Evolutionary conservation across 1,284 basidiomycete species (phyloP).

Genomic region (Sporisorium sorghi): DNA sequence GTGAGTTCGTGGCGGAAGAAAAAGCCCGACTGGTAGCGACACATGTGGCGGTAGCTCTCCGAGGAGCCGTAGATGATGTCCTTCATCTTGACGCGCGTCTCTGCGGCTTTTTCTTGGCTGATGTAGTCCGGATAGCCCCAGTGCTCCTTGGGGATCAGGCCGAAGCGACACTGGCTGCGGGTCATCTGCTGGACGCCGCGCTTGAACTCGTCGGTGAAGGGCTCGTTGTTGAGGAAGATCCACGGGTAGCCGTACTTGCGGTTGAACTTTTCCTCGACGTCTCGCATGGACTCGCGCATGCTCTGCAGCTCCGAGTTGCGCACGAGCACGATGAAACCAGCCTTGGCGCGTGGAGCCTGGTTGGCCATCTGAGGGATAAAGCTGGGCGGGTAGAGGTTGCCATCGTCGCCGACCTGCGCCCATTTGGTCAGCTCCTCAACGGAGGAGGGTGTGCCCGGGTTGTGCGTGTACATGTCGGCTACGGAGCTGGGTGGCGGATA

Average conservation of each 20-base stretch:
- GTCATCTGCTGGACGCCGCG: slow-evolving; percentile 65
- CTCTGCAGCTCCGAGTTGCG: slow-evolving; percentile 66
- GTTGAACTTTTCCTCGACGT: slow-evolving; percentile 67
- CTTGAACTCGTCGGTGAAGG: slow-evolving; percentile 70
- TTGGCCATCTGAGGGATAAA: slow-evolving; percentile 63
- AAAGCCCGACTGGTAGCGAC: slow-evolving; percentile 93
- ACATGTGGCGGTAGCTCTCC: slow-evolving; percentile 75
- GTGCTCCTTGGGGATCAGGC: slow-evolving; percentile 81
- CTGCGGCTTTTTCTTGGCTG: slow-evolving; percentile 75
- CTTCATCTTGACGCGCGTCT: slow-evolving; percentile 78
- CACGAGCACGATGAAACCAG: slow-evolving; percentile 69
- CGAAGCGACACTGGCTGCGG: slow-evolving; percentile 74
- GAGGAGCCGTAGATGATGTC: slow-evolving; percentile 85
- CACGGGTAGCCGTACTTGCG: slow-evolving; percentile 69
- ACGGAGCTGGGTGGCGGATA: slow-evolving; percentile 39
- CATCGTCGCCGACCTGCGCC: slow-evolving; percentile 60
- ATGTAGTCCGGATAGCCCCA: slow-evolving; percentile 86
- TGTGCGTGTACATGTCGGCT: slow-evolving; percentile 60
- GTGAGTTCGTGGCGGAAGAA: slow-evolving; percentile 71
- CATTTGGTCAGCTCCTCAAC: slow-evolving; percentile 61
- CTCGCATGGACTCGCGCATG: slow-evolving; percentile 63
- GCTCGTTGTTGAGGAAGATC: slow-evolving; percentile 70
- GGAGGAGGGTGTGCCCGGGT: slow-evolving; percentile 48
- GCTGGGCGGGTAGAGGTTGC: slow-evolving; percentile 64
- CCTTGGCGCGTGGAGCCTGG: slow-evolving; percentile 65